Base-by-base conservation (phyloP, 2,329 filamentous ascomycete genomes). In the Fusarium hostae region DNA sequence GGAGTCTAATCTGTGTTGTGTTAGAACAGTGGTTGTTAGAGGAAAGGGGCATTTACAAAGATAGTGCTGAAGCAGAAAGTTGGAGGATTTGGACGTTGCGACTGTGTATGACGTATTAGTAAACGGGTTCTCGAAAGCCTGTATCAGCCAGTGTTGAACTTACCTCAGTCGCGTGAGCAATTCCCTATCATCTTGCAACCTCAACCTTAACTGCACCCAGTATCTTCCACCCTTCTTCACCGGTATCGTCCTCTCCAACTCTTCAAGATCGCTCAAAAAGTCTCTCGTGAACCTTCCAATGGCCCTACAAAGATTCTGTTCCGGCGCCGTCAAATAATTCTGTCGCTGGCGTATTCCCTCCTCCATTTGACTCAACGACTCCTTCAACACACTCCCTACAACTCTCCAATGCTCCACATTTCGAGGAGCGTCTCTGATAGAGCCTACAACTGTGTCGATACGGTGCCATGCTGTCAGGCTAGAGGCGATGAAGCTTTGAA, bases 71-170 rank as follows among this genome's bases (percentile, higher is more conserved):
- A 13, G 63, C 65, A 34, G 48, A 62, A 9, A 63, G 12, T n/a
- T 68, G 65, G 12, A 68, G 62, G 3, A 68, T 47, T 16, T 68
- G 56, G 12, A 61, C 50, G 20, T 68, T 67, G 13, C 65, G 63
- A 37, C 26, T 26, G 26, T 24, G 24, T 24, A 24, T 24, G 24
- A 24, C 24, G 24, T 24, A 24, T 24, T 24, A 24, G 24, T 24
- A 24, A 24, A 24, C 24, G 24, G 24, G 24, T 24, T 24, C 24
- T 24, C 24, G 24, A 24, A 24, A 24, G 24, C 24, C 24, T 24
- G 24, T 24, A 24, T 24, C 24, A 24, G 24, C 5, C 24, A 24
- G 24, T 24, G 24, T 24, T 24, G 24, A 24, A 24, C 24, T 24
- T 24, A 24, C 24, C 58, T 62, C 6, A 68, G 32, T 18, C 65